These are phyloP conservation scores for Podospora anserina DNA, from an alignment of 495 filamentous ascomycete species.

Conservation along the genomic window DNA sequence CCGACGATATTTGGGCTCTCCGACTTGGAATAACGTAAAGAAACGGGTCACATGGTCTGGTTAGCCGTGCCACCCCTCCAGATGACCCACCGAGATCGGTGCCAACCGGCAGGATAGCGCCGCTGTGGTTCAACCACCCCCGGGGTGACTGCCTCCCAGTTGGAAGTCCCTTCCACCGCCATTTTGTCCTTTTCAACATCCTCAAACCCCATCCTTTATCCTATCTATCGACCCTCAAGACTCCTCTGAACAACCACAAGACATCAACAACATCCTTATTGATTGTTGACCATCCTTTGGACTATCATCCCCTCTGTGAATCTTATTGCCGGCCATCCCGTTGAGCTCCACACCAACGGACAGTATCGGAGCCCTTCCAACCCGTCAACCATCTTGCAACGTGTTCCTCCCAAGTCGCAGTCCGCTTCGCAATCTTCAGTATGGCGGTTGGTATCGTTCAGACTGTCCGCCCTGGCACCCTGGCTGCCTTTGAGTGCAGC, in stretches of 20 bases:
- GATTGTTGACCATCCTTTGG: neutral
- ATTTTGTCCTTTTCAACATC: slow-evolving; percentile 16
- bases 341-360: neutral
- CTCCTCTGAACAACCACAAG: neutral
- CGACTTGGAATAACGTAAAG: neutral
- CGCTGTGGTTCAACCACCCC: slow-evolving; percentile 9
- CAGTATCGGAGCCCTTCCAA: neutral
- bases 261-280: neutral
- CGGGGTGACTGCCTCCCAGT: slow-evolving; percentile 1
- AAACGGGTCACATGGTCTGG: slow-evolving; percentile 24
- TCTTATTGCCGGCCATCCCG: neutral
- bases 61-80: slow-evolving; percentile 10
- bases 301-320: slow-evolving; percentile 14
- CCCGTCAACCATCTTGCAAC: slow-evolving; percentile 2
- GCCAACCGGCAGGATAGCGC: slow-evolving; percentile 22
- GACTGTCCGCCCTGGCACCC: slow-evolving; percentile 10
- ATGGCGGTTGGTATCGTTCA: slow-evolving; percentile 30
- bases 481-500: slow-evolving; percentile 14
- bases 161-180: slow-evolving; percentile 25
- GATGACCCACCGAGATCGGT: slow-evolving; percentile 32
- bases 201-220: neutral
- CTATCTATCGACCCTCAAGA: neutral
- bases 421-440: slow-evolving; percentile 10
- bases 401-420: neutral
- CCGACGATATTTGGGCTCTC: neutral